Percentiles rank a stretch among this genome's conserved stretches.
Conservation (phyloP, 306 rosid genomes). For the Malus asiatica region DNA sequence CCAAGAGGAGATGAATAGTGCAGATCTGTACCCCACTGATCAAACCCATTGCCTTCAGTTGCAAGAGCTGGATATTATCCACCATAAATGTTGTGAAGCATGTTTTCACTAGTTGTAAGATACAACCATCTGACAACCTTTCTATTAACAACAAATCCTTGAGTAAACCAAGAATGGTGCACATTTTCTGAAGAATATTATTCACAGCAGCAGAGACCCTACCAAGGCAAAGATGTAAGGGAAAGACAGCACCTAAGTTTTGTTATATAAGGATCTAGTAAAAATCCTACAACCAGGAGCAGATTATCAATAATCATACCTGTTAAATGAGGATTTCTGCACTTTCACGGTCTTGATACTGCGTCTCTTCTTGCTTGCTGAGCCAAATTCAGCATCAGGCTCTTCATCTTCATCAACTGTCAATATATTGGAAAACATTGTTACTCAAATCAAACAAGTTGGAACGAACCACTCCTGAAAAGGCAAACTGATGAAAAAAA, state of each 20-base stretch:
- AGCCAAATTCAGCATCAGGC: slow-evolving; percentile 62
- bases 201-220: slow-evolving; percentile 82
- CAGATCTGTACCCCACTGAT: slow-evolving; percentile 67
- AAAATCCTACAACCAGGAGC: slow-evolving; percentile 1
- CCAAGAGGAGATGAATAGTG: slow-evolving; percentile 16
- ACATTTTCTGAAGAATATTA: slow-evolving; percentile 88
- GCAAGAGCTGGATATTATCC: slow-evolving; percentile 95
- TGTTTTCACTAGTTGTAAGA: slow-evolving; percentile 86
- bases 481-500: not conserved
- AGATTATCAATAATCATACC: slow-evolving; percentile 37
- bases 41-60: slow-evolving; percentile 86
- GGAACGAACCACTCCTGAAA: not conserved
- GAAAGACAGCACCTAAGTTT: slow-evolving; percentile 20
- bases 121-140: slow-evolving; percentile 92
- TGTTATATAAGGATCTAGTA: slow-evolving; percentile 2
- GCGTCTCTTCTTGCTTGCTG: slow-evolving; percentile 84
- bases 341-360: slow-evolving; percentile 50
- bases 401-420: slow-evolving; percentile 79
- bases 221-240: slow-evolving; percentile 22
- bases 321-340: slow-evolving; percentile 64
- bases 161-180: slow-evolving; percentile 85
- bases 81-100: slow-evolving; percentile 83
- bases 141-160: slow-evolving; percentile 88
- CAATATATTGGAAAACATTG: not conserved
- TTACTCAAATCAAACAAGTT: not conserved